A percentile compares a stretch with the other conserved stretches of the same genome.
These are phyloP conservation scores for Elsinoe perseae DNA, from an alignment of 2,329 filamentous ascomycete genomes.

Conservation along the genomic window DNA sequence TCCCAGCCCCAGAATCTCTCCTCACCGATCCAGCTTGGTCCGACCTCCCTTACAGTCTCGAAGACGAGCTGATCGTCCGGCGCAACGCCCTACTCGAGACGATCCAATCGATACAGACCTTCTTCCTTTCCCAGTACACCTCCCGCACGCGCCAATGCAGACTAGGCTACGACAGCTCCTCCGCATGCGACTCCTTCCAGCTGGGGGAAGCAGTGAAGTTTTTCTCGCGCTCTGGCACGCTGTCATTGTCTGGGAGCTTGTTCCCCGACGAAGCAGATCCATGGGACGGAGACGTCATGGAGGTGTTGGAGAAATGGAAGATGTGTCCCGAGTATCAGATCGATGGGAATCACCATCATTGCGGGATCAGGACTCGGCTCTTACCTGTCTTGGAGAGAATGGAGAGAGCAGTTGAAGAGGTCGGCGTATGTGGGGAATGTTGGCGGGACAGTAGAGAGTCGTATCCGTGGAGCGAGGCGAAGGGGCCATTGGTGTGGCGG, in stretches of 20 bases:
- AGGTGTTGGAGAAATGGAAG: conserved; percentile 52
- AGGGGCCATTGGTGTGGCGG: conserved; percentile 40
- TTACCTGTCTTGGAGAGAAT: conserved; percentile 60
- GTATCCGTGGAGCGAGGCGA: conserved; percentile 39
- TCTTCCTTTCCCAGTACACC: conserved; percentile 61
- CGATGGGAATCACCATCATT: conserved; percentile 65
- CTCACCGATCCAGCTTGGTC: conserved; percentile 53
- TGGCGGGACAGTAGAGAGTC: conserved; percentile 34
- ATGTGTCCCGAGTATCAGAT: conserved; percentile 67
- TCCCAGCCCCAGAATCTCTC: conserved; percentile 25
- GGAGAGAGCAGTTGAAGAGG: conserved; percentile 37
- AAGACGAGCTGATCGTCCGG: conserved; percentile 61
- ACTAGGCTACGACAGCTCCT: conserved; percentile 64
- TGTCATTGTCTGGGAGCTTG: conserved; percentile 47
- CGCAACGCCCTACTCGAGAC: conserved; percentile 61
- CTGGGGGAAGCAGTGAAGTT: conserved; percentile 71
- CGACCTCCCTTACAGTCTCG: conserved; percentile 61
- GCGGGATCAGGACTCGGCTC: conserved; percentile 58
- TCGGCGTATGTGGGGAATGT: conserved; percentile 41
- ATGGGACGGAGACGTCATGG: conserved; percentile 54
- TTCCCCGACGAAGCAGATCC: conserved; percentile 32
- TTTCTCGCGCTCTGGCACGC: conserved; percentile 52
- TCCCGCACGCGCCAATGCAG: conserved; percentile 62
- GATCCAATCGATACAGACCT: conserved; percentile 58
- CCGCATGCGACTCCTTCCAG: conserved; percentile 69